phyloP scores from a whole-genome alignment of 106 monocot species.

The Cymbidium sinense region DNA sequence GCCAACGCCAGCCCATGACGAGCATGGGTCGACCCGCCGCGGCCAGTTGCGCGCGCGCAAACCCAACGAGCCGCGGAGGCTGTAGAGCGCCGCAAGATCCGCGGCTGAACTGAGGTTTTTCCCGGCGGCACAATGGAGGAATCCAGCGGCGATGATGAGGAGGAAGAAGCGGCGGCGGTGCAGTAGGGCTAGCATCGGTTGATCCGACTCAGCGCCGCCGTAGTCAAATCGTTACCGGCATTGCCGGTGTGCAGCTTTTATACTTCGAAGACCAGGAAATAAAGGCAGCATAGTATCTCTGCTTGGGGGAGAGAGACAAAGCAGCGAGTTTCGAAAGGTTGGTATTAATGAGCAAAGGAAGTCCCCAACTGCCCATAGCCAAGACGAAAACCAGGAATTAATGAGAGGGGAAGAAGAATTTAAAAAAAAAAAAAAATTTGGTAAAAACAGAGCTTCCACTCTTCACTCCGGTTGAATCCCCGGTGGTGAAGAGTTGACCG shows the following conservation, averaged over 20 bases:
- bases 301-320: neutral
- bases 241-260: neutral
- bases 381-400: neutral
- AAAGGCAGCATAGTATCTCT: neutral
- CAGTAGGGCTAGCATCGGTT: neutral
- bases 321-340: neutral
- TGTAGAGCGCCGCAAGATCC: slow-evolving; percentile 59
- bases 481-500: neutral
- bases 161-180: neutral
- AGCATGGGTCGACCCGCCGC: slow-evolving; percentile 61
- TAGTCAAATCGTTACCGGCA: neutral
- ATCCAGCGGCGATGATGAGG: slow-evolving; percentile 1
- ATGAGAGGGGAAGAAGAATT: neutral
- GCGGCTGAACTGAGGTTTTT: slow-evolving; percentile 15
- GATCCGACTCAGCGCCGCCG: neutral
- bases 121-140: neutral
- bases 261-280: neutral
- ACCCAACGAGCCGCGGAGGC: slow-evolving; percentile 64
- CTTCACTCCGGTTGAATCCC: neutral
- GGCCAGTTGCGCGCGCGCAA: slow-evolving; percentile 86
- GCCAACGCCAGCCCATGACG: slow-evolving; percentile 59
- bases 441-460: neutral
- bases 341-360: slow-evolving; percentile 12
- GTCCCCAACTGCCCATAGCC: slow-evolving; percentile 1
- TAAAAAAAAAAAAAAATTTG: neutral